Conservation (phyloP, 1,284 basidiomycete species). For the Ceratobasidium papillatum region DNA sequence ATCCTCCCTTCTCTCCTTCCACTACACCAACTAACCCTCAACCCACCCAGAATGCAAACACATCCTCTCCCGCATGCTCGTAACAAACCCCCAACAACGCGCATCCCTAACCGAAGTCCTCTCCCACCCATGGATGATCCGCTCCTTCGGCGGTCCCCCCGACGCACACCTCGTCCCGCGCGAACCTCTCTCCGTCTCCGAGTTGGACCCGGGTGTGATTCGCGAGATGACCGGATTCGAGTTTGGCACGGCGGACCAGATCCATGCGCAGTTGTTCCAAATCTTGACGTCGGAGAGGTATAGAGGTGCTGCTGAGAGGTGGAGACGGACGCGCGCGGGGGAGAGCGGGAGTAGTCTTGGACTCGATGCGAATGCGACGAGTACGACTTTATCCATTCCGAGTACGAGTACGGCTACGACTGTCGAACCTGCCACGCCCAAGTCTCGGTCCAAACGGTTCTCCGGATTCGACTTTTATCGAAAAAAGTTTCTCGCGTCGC, state of each 20-base stretch:
- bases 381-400: conserved; percentile 1
- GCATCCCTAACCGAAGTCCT: conserved; percentile 90
- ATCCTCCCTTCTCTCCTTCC: conserved; percentile 12
- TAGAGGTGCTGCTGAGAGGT: conserved; percentile 72
- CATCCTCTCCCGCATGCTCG: conserved; percentile 92
- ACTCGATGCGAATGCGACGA: neutral
- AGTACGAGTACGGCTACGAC: conserved; percentile 9
- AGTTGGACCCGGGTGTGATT: conserved; percentile 87
- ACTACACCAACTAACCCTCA: conserved; percentile 3
- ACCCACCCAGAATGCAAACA: conserved; percentile 87
- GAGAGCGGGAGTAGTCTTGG: conserved; percentile 54
- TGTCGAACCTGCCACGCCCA: conserved; percentile 50
- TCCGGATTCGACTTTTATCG: conserved; percentile 96
- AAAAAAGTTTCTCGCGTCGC: conserved; percentile 84
- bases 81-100: conserved; percentile 88
- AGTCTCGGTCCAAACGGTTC: conserved; percentile 63
- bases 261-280: conserved; percentile 75
- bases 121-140: conserved; percentile 92
- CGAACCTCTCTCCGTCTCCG: conserved; percentile 78
- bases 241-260: conserved; percentile 89
- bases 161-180: conserved; percentile 88
- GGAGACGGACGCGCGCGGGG: conserved; percentile 75
- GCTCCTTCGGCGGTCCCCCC: conserved; percentile 83
- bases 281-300: conserved; percentile 86
- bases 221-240: conserved; percentile 96